Evolutionary conservation across 495 filamentous ascomycete species (phyloP).

Genomic region (Penicillium herquei): DNA sequence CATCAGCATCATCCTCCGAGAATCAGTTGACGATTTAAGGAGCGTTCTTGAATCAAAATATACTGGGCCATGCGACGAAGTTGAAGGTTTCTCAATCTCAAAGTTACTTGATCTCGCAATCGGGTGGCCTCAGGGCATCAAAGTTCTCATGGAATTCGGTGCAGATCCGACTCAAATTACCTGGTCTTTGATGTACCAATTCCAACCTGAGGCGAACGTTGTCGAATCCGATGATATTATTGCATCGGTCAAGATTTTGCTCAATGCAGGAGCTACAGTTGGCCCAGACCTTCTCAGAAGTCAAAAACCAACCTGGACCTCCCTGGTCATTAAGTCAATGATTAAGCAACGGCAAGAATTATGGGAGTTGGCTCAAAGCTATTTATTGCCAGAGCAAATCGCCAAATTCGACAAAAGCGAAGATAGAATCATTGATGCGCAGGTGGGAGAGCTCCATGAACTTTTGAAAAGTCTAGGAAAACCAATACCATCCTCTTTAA

Average conservation of each 20-base stretch:
- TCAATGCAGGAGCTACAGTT: not conserved
- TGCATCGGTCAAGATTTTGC: not conserved
- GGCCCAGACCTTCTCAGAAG: not conserved
- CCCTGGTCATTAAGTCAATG: not conserved
- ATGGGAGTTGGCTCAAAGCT: not conserved
- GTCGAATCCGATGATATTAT: not conserved
- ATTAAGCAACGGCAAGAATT: not conserved
- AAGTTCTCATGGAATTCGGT: not conserved
- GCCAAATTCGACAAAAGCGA: not conserved
- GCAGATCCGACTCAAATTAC: not conserved
- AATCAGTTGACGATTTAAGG: not conserved
- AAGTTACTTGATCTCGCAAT: not conserved
- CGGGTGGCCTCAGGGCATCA: not conserved
- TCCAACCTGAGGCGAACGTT: not conserved
- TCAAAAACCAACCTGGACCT: not conserved
- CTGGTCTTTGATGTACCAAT: not conserved
- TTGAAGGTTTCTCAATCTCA: not conserved
- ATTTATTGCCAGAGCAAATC: not conserved
- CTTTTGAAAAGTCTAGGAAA: not conserved
- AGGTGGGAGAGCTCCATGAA: not conserved
- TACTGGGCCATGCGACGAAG: not conserved
- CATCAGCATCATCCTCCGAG: not conserved
- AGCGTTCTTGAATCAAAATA: not conserved
- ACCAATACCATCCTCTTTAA: not conserved
- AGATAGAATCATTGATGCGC: not conserved